phyloP scores from a whole-genome alignment of 2,329 filamentous ascomycete genomes.

The Fusarium sp. region DNA sequence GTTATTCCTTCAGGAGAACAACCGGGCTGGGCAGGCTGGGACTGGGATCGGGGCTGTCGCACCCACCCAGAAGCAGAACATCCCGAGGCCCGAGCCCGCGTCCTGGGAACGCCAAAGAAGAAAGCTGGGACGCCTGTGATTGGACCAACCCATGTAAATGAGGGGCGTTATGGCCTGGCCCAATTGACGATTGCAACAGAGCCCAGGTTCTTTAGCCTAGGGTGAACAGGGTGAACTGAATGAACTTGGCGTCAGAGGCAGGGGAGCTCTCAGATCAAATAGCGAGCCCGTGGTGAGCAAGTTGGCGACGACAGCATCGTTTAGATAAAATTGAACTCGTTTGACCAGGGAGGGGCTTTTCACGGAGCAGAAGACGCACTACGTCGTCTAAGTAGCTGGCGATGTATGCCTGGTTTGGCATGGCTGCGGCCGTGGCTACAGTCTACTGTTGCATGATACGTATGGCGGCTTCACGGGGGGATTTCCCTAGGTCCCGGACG shows the following conservation, averaged over 20 bases:
- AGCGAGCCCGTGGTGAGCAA: conserved; percentile 23
- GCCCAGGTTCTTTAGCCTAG: conserved; percentile 33
- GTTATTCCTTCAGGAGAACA: too few species aligned
- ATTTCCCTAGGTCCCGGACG: conserved; percentile 32
- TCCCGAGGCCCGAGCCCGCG: conserved; percentile 51
- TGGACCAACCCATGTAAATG: conserved; percentile 33
- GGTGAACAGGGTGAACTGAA: background rate
- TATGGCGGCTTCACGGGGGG: conserved; percentile 19
- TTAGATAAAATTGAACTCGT: conserved; percentile 34
- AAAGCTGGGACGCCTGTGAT: conserved; percentile 49
- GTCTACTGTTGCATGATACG: background rate
- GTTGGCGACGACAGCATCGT: conserved; percentile 14
- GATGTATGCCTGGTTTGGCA: background rate
- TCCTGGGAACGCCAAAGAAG: conserved; percentile 48
- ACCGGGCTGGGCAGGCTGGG: conserved; percentile 4
- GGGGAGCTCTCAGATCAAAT: conserved; percentile 28
- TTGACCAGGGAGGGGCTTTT: conserved; percentile 34
- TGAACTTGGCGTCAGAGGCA: conserved; percentile 31
- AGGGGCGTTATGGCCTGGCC: conserved; percentile 24
- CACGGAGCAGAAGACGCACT: too few species aligned
- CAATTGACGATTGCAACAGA: conserved; percentile 40
- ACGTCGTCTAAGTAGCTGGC: too few species aligned
- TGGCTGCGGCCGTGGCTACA: background rate
- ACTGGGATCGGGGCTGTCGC: conserved; percentile 37
- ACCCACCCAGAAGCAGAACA: conserved; percentile 48